These are phyloP conservation scores for Diversispora eburnea DNA, from an alignment of 192 early-diverging fungal species.

Conservation along the genomic window DNA sequence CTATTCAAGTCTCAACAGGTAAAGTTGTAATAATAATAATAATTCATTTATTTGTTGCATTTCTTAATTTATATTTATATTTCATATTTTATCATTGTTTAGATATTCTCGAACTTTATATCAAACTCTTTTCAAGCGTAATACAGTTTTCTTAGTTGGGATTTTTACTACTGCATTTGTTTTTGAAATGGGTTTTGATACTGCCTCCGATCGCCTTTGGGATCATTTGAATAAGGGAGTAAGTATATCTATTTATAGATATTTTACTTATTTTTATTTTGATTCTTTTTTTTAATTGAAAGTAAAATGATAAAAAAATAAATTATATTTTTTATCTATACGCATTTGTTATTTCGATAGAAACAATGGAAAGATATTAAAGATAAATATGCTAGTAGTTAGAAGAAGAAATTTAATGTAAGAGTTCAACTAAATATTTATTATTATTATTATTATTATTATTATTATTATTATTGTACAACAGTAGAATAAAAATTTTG, in stretches of 20 bases:
- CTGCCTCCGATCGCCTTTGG: slow-evolving; percentile 57
- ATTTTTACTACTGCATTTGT: slow-evolving; percentile 69
- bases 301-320: not conserved
- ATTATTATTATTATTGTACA: no score
- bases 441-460: no score
- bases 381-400: slow-evolving; percentile 50
- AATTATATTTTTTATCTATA: slow-evolving; percentile 6
- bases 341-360: slow-evolving; percentile 37
- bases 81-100: not conserved
- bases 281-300: not conserved
- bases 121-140: slow-evolving; percentile 66
- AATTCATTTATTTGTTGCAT: no score
- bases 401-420: not conserved
- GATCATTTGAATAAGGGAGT: slow-evolving; percentile 75
- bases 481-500: no score
- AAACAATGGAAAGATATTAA: slow-evolving; percentile 85
- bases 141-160: slow-evolving; percentile 64
- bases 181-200: slow-evolving; percentile 71
- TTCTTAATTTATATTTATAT: not conserved
- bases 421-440: no score
- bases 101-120: slow-evolving; percentile 46
- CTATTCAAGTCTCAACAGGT: no score
- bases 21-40: no score
- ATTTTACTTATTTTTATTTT: not conserved
- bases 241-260: slow-evolving; percentile 32